A percentile compares a stretch with the other conserved stretches of the same genome.
Conservation (phyloP, 2,329 filamentous ascomycete species). For the Trichoderma breve region DNA sequence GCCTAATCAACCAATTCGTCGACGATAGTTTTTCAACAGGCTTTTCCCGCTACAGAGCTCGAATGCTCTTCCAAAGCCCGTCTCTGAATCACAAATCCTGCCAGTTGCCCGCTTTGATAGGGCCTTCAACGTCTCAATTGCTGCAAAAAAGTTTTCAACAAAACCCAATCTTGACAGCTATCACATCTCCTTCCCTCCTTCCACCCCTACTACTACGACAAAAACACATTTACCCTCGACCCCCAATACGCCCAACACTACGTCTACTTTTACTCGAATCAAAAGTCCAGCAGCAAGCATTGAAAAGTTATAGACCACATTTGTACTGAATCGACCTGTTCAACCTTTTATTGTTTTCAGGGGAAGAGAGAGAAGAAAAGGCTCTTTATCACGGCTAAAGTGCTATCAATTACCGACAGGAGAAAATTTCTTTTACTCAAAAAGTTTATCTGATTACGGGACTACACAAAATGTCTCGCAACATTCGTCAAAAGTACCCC, state of each 20-base stretch:
- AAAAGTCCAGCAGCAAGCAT: neutral
- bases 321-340: neutral
- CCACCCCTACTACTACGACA: neutral
- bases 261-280: neutral
- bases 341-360: neutral
- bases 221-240: neutral
- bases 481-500: slow-evolving; percentile 49
- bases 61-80: slow-evolving; percentile 39
- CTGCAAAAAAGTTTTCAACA: slow-evolving; percentile 15
- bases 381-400: neutral
- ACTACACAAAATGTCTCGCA: slow-evolving; percentile 49
- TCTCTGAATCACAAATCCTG: slow-evolving; percentile 37
- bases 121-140: slow-evolving; percentile 25
- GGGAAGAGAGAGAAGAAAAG: neutral
- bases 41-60: slow-evolving; percentile 46
- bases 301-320: neutral
- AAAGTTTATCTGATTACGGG: neutral
- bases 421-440: neutral
- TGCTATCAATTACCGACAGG: neutral
- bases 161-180: neutral
- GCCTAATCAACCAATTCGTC: slow-evolving; percentile 49
- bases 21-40: slow-evolving; percentile 66
- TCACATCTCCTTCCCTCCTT: neutral
- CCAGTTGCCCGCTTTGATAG: slow-evolving; percentile 32
- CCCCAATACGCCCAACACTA: neutral